Evolutionary conservation across 768 basidiomycete genomes (phyloP).

Genomic region (Ramaria rubella): DNA sequence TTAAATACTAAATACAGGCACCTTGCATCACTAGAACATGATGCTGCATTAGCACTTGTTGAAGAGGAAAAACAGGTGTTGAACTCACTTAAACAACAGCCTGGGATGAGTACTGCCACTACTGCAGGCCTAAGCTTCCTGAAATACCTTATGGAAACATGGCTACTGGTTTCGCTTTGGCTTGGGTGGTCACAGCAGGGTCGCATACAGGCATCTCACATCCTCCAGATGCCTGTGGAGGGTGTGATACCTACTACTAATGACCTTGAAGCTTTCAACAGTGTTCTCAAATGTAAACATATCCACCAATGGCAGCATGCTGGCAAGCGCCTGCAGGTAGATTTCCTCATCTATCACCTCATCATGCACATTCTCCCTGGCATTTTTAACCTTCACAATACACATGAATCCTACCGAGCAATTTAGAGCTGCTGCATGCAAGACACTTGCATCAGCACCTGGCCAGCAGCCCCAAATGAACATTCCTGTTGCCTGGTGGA

Average conservation of each 20-base stretch:
- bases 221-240: conserved; percentile 18
- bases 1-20: neutral
- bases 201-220: conserved; percentile 19
- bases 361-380: neutral
- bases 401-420: neutral
- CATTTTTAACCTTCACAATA: neutral
- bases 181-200: conserved; percentile 26
- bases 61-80: neutral
- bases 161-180: conserved; percentile 21
- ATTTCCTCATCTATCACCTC: neutral
- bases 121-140: neutral
- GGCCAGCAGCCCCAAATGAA: neutral
- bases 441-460: neutral
- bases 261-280: conserved; percentile 31
- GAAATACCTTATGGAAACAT: conserved; percentile 8
- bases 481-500: neutral
- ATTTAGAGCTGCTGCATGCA: neutral
- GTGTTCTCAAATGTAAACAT: conserved; percentile 24
- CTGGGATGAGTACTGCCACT: neutral
- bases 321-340: conserved; percentile 24
- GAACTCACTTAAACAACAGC: neutral
- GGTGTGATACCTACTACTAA: conserved; percentile 28
- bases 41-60: neutral
- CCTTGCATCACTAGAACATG: neutral
- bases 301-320: conserved; percentile 21